Base-by-base conservation (phyloP, 2,329 filamentous ascomycete species). In the Colletotrichum acutatum region DNA sequence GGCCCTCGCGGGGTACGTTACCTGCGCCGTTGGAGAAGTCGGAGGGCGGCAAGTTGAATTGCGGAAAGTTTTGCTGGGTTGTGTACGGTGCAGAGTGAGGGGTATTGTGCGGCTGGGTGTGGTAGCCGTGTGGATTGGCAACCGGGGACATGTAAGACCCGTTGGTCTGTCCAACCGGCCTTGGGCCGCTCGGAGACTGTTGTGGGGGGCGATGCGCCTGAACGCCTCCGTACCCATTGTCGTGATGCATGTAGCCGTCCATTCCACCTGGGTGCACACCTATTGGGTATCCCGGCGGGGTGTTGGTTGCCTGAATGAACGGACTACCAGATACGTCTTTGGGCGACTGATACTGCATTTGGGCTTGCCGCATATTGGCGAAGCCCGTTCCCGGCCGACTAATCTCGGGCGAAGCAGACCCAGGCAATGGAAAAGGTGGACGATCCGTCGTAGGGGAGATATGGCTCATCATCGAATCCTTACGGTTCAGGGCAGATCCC, bases 401-500 rank as follows among this genome's bases (percentile, higher is more conserved):
- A 69, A 82, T 80, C 76, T 87, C 86, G 28, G 87, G 86, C 19
- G 87, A 88, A 37, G 82, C 81, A 59, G 87, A 84, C 28, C 84
- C 83, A 30, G 82, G 78, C 5, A 82, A 78, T 19, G 78, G 76
- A 77, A 85, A 86, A 42, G 83, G 79, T 70, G 83, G 82, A 34
- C 84, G 84, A 61, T 85, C 84, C 58, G 82, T 79, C 62, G 82
- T 80, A 49, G 84, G 84, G 59, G 86, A 88, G 37, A 79, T 77
- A 75, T 90, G 88, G 74, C 81, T 84, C 80, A 91, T 85, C 79
- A 92, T 87, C 16, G 89, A 90, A 79, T 95, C 93, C 82, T 93
- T 94, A 70, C 93, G 91, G 80, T 92, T 92, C 67, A 95, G 84
- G 74, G 94, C 91, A 22, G 93, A 95, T 62, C 93, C 93, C 79